Base-by-base conservation (phyloP, 352 stramenopile genomes). In the Globisporangium mamillatum region DNA sequence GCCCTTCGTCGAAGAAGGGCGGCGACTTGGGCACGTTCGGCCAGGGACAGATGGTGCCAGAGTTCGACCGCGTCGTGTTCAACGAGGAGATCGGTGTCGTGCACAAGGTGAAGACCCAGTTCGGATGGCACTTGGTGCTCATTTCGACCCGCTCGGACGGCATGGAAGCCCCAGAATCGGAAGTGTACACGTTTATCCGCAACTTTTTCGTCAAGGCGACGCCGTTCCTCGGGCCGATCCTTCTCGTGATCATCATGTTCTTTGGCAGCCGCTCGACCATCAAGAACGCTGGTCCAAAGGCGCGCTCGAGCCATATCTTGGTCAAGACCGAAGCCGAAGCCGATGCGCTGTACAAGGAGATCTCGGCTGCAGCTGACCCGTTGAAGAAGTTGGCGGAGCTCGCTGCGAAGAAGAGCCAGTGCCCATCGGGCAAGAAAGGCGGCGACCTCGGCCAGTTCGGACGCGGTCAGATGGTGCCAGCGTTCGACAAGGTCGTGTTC, bases 21-120 rank as follows among this genome's bases (percentile, higher is more conserved):
- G 83, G 86, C n/a, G 81, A 91, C 68, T 71, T 94, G 53, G 82
- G 83, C 36, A 82, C 78, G 36, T 93, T 94, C 63, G 78, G 81
- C 36, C 82, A 81, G 27, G 84, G 86, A 16, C 80, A 92, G 69
- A 93, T 94, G 84, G 83, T 92, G 36, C 78, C 82, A 0, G 75
- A 84, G 70, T 94, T 94, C 62, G 86, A 94, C 69, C 75, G 75
- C 46, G 77, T 92, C 59, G 86, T 80, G 53, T 94, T 94, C 60
- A 81, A 88, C 60, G 74, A 86, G 60, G 77, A 86, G 1, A 73
- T 92, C 10, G 86, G 81, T 46, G 81, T 78, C 16, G 78, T 94
- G 55, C 82, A 93, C 83, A 94, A 94, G 78, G 87, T 94, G 44
- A 68, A 94, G 74, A 94, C 87, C 32, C 87, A 94, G 73, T 89